Percentiles rank a stretch among this genome's conserved stretches.
These are phyloP conservation scores for Coprinopsis sp. DNA, from an alignment of 768 basidiomycete genomes.

Conservation along the genomic window DNA sequence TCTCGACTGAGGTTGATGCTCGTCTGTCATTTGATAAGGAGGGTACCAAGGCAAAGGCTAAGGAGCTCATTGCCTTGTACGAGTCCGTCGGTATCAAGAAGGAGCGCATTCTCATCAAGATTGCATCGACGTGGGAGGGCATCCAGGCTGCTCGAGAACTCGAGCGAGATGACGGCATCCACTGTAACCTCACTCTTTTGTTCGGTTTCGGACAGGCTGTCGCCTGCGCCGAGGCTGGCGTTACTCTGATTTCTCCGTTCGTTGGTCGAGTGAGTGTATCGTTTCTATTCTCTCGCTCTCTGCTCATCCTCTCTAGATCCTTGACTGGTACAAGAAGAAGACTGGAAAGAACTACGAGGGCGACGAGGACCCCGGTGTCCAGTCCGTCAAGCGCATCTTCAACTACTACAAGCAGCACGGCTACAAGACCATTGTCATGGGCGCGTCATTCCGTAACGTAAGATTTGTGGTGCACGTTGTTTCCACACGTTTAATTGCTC, in stretches of 20 bases:
- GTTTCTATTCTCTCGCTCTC: no score
- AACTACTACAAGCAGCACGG: conserved; percentile 99
- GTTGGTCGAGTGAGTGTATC: conserved; percentile 36
- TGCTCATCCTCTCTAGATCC: conserved; percentile 55
- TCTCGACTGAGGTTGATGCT: conserved; percentile 33
- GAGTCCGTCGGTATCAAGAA: conserved; percentile 26
- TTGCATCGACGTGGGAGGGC: conserved; percentile 31
- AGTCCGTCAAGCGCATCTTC: conserved; percentile 95
- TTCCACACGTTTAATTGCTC: conserved; percentile 2
- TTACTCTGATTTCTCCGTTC: conserved; percentile 32
- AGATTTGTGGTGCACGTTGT: conserved; percentile 22
- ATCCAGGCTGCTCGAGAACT: conserved; percentile 29
- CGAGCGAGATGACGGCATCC: conserved; percentile 20
- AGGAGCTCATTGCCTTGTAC: conserved; percentile 22
- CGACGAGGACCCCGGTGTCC: conserved; percentile 92
- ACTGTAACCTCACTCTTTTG: conserved; percentile 34
- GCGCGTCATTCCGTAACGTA: conserved; percentile 98
- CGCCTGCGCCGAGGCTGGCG: conserved; percentile 33
- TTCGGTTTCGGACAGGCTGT: conserved; percentile 31
- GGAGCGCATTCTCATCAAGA: conserved; percentile 29
- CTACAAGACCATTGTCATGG: conserved; percentile 99
- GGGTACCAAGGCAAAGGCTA: conserved; percentile 23
- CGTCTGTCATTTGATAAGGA: conserved; percentile 25
- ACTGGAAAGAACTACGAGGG: conserved; percentile 86
- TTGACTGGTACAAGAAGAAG: conserved; percentile 98